These are phyloP conservation scores for Podila epigama DNA, from an alignment of 192 early-diverging fungal species.

Conservation along the genomic window DNA sequence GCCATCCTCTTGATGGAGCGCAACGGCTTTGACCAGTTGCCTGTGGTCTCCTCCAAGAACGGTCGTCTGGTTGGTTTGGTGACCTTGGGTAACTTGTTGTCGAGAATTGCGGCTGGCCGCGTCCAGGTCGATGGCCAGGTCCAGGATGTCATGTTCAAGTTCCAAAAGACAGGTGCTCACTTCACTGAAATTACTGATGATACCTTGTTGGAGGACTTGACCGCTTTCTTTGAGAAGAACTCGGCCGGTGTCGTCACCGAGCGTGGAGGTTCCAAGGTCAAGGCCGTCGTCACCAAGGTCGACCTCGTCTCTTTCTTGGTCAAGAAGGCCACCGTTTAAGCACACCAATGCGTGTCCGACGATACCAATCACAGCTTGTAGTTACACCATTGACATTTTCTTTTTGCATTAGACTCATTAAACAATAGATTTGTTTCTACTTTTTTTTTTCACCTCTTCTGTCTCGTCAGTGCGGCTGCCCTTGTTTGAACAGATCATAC, in stretches of 20 bases:
- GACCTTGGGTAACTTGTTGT: constrained; percentile 87
- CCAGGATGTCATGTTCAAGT: constrained; percentile 82
- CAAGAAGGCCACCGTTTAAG: constrained; percentile 49
- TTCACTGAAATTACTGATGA: constrained; percentile 89
- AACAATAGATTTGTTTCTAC: neutral
- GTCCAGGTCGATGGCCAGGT: constrained; percentile 70
- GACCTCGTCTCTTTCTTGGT: constrained; percentile 88
- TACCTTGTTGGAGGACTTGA: constrained; percentile 84
- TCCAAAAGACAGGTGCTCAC: constrained; percentile 66
- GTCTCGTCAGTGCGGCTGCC: no score
- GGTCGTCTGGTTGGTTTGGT: constrained; percentile 80
- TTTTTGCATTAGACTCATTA: neutral
- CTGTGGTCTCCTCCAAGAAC: constrained; percentile 72
- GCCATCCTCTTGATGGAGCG: constrained; percentile 90
- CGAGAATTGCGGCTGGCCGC: constrained; percentile 78
- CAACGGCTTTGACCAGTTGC: constrained; percentile 95
- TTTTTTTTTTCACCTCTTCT: neutral
- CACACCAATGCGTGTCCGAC: no score
- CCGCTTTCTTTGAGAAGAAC: constrained; percentile 92
- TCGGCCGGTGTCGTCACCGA: constrained; percentile 92
- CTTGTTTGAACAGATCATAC: no score
- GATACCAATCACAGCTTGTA: no score
- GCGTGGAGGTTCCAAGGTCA: constrained; percentile 58
- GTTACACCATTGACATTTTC: neutral
- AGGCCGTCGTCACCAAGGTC: constrained; percentile 94